A percentile compares a stretch with the other conserved stretches of the same genome.
These are phyloP conservation scores for Trametes maxima DNA, from an alignment of 768 basidiomycete genomes.

Conservation along the genomic window DNA sequence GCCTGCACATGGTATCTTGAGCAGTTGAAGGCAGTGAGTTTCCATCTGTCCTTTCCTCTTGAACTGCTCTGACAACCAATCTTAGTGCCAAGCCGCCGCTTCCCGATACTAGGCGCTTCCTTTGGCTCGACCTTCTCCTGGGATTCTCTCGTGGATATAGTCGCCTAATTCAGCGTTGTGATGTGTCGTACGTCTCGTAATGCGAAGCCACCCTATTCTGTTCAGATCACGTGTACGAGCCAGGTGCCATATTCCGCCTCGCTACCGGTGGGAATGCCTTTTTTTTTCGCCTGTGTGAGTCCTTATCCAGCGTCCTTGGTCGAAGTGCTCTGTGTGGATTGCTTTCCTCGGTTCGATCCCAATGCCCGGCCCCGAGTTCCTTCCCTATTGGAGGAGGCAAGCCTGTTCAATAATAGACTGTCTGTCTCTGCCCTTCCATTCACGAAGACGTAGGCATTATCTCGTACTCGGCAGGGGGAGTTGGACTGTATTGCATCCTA, in stretches of 20 bases:
- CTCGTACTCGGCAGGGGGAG: no score
- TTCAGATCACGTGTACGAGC: background rate
- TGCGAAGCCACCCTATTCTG: slow-evolving; percentile 3
- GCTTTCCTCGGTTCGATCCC: no score
- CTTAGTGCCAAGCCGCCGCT: slow-evolving; percentile 77
- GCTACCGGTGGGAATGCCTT: background rate
- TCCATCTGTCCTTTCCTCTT: background rate
- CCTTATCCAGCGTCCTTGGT: background rate
- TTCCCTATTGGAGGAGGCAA: background rate
- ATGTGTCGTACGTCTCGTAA: background rate
- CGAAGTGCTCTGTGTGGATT: background rate
- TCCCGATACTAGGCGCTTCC: slow-evolving; percentile 47
- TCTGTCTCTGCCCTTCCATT: background rate
- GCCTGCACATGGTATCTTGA: slow-evolving; percentile 88
- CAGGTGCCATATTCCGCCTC: background rate
- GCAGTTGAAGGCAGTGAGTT: slow-evolving; percentile 81
- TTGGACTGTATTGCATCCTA: no score
- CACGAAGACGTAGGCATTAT: background rate
- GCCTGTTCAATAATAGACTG: background rate
- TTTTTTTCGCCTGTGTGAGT: background rate
- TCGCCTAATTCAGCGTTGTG: slow-evolving; percentile 9
- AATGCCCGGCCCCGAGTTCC: no score
- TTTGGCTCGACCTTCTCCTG: background rate
- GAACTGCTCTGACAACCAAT: slow-evolving; percentile 11
- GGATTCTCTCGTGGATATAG: background rate